phyloP scores from a whole-genome alignment of 768 basidiomycete species.

The Auricularia sp. region DNA sequence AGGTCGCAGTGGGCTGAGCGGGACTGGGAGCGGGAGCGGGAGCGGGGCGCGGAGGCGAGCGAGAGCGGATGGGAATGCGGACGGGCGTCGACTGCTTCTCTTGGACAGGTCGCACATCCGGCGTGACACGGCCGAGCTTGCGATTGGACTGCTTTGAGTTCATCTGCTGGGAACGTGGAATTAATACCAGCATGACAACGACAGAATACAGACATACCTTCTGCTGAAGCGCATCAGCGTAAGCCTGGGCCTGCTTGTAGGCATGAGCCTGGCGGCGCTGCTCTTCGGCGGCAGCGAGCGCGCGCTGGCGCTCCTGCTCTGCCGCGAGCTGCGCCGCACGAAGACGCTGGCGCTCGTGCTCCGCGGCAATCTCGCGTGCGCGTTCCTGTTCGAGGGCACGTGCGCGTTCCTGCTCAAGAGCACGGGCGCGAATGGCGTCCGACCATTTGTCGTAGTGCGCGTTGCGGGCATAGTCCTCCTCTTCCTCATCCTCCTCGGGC shows the following conservation, averaged over 20 bases:
- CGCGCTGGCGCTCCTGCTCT: neutral
- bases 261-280: neutral
- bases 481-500: neutral
- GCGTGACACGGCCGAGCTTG: neutral
- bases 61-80: neutral
- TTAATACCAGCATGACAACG: neutral
- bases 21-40: neutral
- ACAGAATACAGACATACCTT: neutral
- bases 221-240: neutral
- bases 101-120: neutral
- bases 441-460: neutral
- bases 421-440: neutral
- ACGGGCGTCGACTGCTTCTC: neutral
- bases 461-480: neutral
- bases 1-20: neutral
- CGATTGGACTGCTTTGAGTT: neutral
- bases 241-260: neutral
- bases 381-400: too few relatives aligned
- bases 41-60: neutral
- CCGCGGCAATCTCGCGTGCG: too few relatives aligned
- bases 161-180: too few relatives aligned
- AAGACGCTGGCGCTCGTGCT: neutral
- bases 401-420: too few relatives aligned
- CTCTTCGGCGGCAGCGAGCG: neutral
- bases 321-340: neutral